Conservation (phyloP, 176 grass and related monocot species). For the Bromus sterilis region DNA sequence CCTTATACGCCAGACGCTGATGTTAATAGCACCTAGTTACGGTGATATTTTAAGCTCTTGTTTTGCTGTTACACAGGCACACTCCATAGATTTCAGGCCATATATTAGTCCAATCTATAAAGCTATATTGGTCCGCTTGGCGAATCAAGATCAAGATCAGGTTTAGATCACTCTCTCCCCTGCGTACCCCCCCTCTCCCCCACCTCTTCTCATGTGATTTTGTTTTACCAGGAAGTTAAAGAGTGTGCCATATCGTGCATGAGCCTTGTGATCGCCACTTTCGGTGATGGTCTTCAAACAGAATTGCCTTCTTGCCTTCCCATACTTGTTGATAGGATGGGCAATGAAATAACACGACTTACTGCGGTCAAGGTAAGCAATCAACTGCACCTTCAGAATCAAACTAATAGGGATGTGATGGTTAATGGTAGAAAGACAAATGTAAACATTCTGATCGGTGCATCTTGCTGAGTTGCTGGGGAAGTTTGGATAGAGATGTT, state of each 20-base stretch:
- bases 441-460: background rate
- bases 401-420: background rate
- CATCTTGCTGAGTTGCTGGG: background rate
- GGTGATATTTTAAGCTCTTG: background rate
- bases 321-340: constrained; percentile 97
- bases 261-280: constrained; percentile 88
- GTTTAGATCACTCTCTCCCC: constrained; percentile 18
- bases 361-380: constrained; percentile 78
- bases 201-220: background rate
- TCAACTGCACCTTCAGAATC: background rate
- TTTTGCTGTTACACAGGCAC: constrained; percentile 38
- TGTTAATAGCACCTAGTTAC: background rate
- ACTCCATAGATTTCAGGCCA: constrained; percentile 54
- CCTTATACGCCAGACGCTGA: constrained; percentile 4
- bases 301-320: constrained; percentile 82
- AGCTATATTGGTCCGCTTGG: constrained; percentile 71
- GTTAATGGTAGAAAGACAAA: background rate
- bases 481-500: background rate
- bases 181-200: background rate
- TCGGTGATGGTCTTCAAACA: constrained; percentile 82
- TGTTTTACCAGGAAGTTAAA: constrained; percentile 67
- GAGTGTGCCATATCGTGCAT: constrained; percentile 75
- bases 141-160: constrained; percentile 99
- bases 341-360: constrained; percentile 97
- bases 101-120: constrained; percentile 81